A percentile compares a stretch with the other conserved stretches of the same genome.
These are phyloP conservation scores for Cyclotella choctawhatcheeana DNA, from an alignment of 108 stramenopile species.

Conservation along the genomic window DNA sequence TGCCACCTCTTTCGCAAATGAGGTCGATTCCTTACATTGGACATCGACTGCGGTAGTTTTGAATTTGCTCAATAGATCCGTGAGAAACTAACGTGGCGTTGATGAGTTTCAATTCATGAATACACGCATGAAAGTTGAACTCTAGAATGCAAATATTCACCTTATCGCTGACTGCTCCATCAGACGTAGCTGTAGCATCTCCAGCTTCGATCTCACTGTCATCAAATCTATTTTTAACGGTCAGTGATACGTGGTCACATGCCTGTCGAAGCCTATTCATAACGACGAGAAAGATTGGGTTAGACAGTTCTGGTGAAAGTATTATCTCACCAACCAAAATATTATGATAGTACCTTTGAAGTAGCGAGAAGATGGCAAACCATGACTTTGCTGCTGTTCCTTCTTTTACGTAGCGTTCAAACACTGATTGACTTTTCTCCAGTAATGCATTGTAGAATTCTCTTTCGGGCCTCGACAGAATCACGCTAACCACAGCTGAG, in stretches of 20 bases:
- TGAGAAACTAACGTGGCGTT: conserved; percentile 41
- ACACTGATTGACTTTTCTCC: conserved; percentile 66
- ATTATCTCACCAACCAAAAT: not conserved
- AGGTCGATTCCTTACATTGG: conserved; percentile 16
- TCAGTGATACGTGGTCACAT: conserved; percentile 86
- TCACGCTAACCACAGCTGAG: conserved; percentile 62
- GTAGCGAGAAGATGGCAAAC: conserved; percentile 81
- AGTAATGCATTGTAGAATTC: conserved; percentile 85
- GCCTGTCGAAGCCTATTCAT: conserved; percentile 65
- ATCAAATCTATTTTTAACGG: conserved; percentile 58
- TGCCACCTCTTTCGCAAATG: conserved; percentile 58
- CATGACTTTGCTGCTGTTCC: conserved; percentile 82
- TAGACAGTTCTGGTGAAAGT: not conserved
- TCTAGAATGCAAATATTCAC: conserved; percentile 13
- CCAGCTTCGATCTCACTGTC: conserved; percentile 20
- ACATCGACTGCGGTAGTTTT: conserved; percentile 30
- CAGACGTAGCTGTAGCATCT: not conserved
- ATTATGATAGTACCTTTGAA: conserved; percentile 46
- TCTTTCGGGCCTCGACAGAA: conserved; percentile 66
- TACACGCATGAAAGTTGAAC: too few species aligned
- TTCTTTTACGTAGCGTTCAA: conserved; percentile 70
- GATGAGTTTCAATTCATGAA: too few species aligned
- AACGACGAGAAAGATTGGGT: not conserved
- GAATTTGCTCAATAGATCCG: conserved; percentile 56
- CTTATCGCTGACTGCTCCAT: conserved; percentile 16